Evolutionary conservation across 352 stramenopile genomes (phyloP).

Genomic region (Pythium insidiosum): DNA sequence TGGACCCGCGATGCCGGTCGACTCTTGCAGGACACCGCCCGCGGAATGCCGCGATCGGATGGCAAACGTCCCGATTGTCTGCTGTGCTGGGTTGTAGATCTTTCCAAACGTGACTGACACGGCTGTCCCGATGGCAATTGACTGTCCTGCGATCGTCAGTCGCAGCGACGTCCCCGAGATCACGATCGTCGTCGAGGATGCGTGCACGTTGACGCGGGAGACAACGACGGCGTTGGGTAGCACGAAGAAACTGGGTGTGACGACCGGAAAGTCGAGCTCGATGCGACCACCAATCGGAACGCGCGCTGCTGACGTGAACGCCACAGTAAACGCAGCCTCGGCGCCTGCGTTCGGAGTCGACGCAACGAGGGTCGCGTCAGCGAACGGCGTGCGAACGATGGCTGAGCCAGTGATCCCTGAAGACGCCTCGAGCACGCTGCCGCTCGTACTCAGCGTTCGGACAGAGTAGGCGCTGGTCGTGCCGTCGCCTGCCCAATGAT

Average conservation of each 20-base stretch:
- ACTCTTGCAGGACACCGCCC: conserved; percentile 31
- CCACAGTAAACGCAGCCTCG: conserved; percentile 19
- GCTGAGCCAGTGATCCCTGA: conserved; percentile 16
- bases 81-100: conserved; percentile 47
- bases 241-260: conserved; percentile 29
- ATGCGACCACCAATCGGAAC: conserved; percentile 33
- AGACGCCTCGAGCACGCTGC: conserved; percentile 25
- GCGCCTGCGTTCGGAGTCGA: conserved; percentile 24
- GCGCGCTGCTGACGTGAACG: conserved; percentile 30
- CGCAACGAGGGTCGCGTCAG: conserved; percentile 16
- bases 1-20: conserved; percentile 13
- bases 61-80: conserved; percentile 20
- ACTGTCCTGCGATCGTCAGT: conserved; percentile 25
- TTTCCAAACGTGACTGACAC: conserved; percentile 31
- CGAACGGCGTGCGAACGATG: conserved; percentile 21
- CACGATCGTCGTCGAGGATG: conserved; percentile 21
- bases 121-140: conserved; percentile 11
- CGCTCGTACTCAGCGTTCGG: conserved; percentile 18
- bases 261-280: conserved; percentile 33
- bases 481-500: conserved; percentile 23
- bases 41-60: conserved; percentile 33
- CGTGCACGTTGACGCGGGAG: conserved; percentile 12
- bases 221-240: conserved; percentile 16
- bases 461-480: conserved; percentile 33
- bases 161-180: conserved; percentile 24